Percentiles rank a stretch among this genome's conserved stretches.
Evolutionary conservation across 441 rosid genomes (phyloP).

Genomic region (Cnidoscolus chayamansa): DNA sequence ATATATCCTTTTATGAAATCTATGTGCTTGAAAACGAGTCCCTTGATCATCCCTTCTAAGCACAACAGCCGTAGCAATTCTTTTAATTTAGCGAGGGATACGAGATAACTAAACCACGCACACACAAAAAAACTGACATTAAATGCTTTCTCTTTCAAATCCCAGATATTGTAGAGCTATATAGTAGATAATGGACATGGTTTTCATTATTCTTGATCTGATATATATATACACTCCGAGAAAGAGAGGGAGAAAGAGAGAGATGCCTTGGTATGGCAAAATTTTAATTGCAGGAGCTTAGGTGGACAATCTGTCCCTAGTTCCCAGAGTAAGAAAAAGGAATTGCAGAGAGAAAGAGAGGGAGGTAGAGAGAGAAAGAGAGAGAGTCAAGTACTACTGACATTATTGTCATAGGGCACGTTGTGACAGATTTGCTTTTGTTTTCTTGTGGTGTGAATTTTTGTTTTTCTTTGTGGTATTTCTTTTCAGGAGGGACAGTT

Average conservation of each 20-base stretch:
- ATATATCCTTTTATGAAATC: slow-evolving; percentile 3
- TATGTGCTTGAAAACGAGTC: neutral
- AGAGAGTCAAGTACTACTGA: slow-evolving; percentile 22
- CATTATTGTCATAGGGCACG: slow-evolving; percentile 19
- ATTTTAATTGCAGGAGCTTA: slow-evolving; percentile 21
- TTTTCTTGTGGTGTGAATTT: slow-evolving; percentile 31
- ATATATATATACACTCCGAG: neutral
- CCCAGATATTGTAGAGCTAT: neutral
- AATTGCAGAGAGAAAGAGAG: slow-evolving; percentile 13
- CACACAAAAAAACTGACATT: slow-evolving; percentile 10
- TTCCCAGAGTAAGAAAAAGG: neutral
- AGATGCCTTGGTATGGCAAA: slow-evolving; percentile 25
- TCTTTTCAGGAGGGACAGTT: slow-evolving; percentile 46
- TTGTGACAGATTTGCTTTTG: slow-evolving; percentile 24
- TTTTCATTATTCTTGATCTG: too few species aligned
- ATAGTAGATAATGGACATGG: too few species aligned
- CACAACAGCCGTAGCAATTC: neutral
- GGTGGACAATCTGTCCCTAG: slow-evolving; percentile 35
- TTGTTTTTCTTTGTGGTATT: slow-evolving; percentile 9
- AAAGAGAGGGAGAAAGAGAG: neutral
- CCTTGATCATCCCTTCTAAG: neutral
- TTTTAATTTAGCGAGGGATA: slow-evolving; percentile 3
- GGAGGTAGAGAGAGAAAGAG: neutral
- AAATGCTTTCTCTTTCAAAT: slow-evolving; percentile 13
- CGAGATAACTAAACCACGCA: neutral